Evolutionary conservation across 768 basidiomycete genomes (phyloP), one percentile per base, ranked within the genome.

Genomic region (Leccinum uliginosum): DNA sequence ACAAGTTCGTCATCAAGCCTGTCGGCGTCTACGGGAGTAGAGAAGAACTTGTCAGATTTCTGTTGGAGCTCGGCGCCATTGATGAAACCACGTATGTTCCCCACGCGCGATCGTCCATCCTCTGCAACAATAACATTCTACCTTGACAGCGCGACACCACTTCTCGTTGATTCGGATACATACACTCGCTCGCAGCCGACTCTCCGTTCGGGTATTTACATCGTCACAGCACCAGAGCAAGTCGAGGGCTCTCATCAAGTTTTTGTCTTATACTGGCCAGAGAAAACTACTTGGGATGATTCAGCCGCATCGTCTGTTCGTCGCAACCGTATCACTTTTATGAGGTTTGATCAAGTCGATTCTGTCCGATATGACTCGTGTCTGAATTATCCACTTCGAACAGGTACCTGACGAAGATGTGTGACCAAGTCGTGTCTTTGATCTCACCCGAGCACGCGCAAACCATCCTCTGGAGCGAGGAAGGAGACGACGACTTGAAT

Each of bases 251-350:
- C 46, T 2, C 65, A 72, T 24, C 63, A 71, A 23, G 50, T 80
- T 7, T 82, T 80, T 50, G 74, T 83, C 14, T 60, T 86, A 6
- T 85, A 82, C 55, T 86, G 85, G 85, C 84, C 84, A 0, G 82
- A 86, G 57, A 74, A 80, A 29, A 74, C 69, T 0, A 85, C 84
- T 0, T 86, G 84, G 84, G 65, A 79, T 32, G 82, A 84, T 63
- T 67, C 72, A 14, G 77, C 81, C 0, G 34, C 69, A 6, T 70
- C 76, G 1, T 70, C 80, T 4, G 75, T 81, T 49, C 63, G 73
- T 27, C 75, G 78, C 3, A 86, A 84, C 67, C 74, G 84, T 6
- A 71, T 80, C 3, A 82, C 83, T 0, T 86, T 86, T 60, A 84
- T 86, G 82, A 70, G 84, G 84, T 81, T 67, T 38, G 68, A 55